Evolutionary conservation across 441 rosid genomes (phyloP), one percentile per base, ranked within the genome.

Genomic region (Adansonia madagascariensis): DNA sequence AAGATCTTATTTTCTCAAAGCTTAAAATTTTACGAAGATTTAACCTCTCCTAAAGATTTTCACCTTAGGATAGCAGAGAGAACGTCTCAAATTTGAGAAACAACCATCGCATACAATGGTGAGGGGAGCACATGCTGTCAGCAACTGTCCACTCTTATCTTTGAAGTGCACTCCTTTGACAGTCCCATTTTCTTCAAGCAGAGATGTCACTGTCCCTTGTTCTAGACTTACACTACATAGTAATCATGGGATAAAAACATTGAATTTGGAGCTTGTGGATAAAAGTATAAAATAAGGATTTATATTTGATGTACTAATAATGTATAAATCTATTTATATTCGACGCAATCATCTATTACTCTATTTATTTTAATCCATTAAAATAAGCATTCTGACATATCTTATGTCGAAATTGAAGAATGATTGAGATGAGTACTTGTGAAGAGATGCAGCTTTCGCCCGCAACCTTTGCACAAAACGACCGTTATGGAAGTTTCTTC

Each of bases 401-500:
- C 3, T 6, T 4, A 11, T 24, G 5, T 39, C 31, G 22, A 63
- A 35, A 63, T 17, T 65, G n/a, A 24, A 24, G 6, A 24, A 47
- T 4, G 44, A 60, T 1, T 15, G 47, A 1, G 11, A 35, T 0
- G 20, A 64, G 24, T 73, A 78, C 84, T 72, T 78, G 64, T 77
- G 68, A 2, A 78, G 65, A n/a, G 81, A 75, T 4, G 66, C 74
- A 71, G 79, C 75, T 68, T 78, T 81, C 35, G 24, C 46, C 0
- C 81, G 60, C 79, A 78, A 64, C 74, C 52, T 59, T 64, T 78
- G 79, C 11, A 81, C n/a, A 67, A 74, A 78, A 15, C 74, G 73
- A 43, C 84, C 81, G 22, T 81, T 70, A 60, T 78, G 81, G 64
- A 81, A 75, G 41, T 74, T 57, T 55, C 74, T 81, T 27, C 84